Evolutionary conservation across 352 stramenopile genomes (phyloP).

Genomic region (Globisporangium paroecandrum): DNA sequence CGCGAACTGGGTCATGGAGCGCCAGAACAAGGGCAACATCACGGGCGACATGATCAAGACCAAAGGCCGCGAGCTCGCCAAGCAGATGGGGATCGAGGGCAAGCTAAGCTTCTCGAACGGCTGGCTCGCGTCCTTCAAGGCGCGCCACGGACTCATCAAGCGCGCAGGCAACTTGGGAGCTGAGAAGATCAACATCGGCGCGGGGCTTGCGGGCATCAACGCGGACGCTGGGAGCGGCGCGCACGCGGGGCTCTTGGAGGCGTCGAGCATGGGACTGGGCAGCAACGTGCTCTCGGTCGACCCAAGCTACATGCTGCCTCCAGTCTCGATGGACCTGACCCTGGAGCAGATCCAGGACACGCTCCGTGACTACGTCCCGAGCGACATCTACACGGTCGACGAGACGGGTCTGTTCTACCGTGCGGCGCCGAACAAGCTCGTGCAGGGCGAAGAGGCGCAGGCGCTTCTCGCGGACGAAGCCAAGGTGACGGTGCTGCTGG

Average conservation of each 20-base stretch:
- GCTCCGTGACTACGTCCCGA: conserved; percentile 75
- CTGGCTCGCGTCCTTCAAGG: conserved; percentile 84
- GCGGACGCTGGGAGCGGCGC: neutral
- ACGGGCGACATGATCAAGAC: conserved; percentile 88
- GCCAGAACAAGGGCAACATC: conserved; percentile 86
- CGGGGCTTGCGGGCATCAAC: conserved; percentile 9
- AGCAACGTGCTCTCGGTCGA: conserved; percentile 34
- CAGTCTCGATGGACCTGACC: conserved; percentile 76
- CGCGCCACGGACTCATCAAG: conserved; percentile 79
- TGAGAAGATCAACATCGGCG: conserved; percentile 27
- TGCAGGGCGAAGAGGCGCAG: conserved; percentile 79
- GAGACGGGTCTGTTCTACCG: conserved; percentile 85
- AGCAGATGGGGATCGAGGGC: conserved; percentile 79
- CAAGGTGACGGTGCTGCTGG: conserved; percentile 70
- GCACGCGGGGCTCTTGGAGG: conserved; percentile 41
- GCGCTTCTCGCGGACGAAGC: conserved; percentile 69
- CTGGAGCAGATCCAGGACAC: conserved; percentile 85
- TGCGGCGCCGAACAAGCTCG: conserved; percentile 80
- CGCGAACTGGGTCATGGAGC: conserved; percentile 87
- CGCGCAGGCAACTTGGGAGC: conserved; percentile 34
- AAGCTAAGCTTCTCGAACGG: conserved; percentile 86
- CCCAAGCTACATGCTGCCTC: conserved; percentile 74
- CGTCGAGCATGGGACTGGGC: conserved; percentile 47
- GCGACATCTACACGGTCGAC: conserved; percentile 84
- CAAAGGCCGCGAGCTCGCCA: conserved; percentile 76